Conservation (phyloP, 352 stramenopile species). For the Globisporangium ultimum region DNA sequence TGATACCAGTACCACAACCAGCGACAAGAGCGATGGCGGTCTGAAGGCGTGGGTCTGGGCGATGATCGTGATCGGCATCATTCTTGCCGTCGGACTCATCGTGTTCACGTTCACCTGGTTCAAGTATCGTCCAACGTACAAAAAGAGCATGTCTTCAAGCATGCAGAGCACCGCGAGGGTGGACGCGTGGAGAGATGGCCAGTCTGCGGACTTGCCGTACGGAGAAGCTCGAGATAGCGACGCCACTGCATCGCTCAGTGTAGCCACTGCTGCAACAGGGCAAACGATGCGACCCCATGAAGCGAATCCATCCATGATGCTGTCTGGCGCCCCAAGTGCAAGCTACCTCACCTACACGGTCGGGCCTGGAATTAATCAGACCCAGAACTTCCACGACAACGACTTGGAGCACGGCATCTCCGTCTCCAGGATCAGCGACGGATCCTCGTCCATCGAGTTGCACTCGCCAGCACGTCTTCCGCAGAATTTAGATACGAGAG, state of each 20-base stretch:
- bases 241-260: constrained; percentile 5
- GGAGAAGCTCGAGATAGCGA: not conserved
- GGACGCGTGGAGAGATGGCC: constrained; percentile 17
- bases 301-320: constrained; percentile 32
- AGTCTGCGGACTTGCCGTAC: constrained; percentile 1
- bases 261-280: constrained; percentile 20
- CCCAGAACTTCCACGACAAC: constrained; percentile 32
- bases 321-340: constrained; percentile 33
- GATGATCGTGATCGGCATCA: constrained; percentile 29
- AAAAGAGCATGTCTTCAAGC: constrained; percentile 24
- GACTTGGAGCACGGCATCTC: constrained; percentile 25
- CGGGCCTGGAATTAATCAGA: constrained; percentile 19
- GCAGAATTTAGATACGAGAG: constrained; percentile 9
- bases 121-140: constrained; percentile 31
- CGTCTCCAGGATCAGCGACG: constrained; percentile 25
- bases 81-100: constrained; percentile 24
- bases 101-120: constrained; percentile 52
- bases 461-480: constrained; percentile 3
- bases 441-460: constrained; percentile 19
- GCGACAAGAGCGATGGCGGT: constrained; percentile 7
- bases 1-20: constrained; percentile 5
- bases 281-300: constrained; percentile 22
- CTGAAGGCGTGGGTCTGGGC: constrained; percentile 35
- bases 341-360: constrained; percentile 44
- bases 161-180: constrained; percentile 25